Percentiles rank a stretch among this genome's conserved stretches.
phyloP scores from a whole-genome alignment of 164 flowering plant genomes.

The Paratinospora sagittata region DNA sequence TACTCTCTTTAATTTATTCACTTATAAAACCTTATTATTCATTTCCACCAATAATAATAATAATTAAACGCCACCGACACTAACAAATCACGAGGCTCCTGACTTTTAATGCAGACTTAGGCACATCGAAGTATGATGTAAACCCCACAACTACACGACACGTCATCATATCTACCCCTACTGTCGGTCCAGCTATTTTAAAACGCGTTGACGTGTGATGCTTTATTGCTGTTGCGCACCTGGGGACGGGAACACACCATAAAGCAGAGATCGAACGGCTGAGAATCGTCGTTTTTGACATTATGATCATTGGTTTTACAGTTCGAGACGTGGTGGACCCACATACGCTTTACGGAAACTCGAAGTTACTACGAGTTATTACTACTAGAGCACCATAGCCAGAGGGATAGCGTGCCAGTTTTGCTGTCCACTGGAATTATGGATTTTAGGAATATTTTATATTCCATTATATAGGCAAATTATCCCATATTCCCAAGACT shows the following conservation, averaged over 20 bases:
- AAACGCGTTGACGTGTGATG: too few species aligned
- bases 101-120: background rate
- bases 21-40: background rate
- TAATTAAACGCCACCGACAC: background rate
- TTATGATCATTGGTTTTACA: background rate
- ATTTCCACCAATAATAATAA: too few species aligned
- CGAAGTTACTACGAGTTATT: background rate
- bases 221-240: too few species aligned
- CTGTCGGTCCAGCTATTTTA: background rate
- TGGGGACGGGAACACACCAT: too few species aligned
- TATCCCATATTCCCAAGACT: background rate
- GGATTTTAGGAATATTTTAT: background rate
- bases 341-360: background rate
- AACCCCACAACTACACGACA: background rate
- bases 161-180: too few species aligned
- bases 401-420: slow-evolving; percentile 1
- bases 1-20: background rate
- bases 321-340: background rate
- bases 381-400: background rate
- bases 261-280: too few species aligned
- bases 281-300: too few species aligned
- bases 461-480: background rate
- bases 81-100: background rate
- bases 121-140: background rate
- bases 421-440: background rate